phyloP scores from a whole-genome alignment of 306 rosid genomes.

The Quillaja saponaria region DNA sequence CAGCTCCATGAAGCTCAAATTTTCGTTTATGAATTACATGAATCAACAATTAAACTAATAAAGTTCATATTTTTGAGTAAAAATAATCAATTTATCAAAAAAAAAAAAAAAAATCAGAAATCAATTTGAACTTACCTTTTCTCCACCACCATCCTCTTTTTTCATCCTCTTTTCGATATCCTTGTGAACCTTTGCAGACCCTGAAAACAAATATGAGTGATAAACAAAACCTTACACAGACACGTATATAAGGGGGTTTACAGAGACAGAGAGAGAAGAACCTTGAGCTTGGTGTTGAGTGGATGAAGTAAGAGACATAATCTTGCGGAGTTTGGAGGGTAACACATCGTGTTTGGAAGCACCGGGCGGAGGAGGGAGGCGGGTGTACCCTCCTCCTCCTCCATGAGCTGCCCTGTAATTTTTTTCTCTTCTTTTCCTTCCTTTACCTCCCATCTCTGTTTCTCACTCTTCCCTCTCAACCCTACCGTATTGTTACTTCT shows the following conservation, averaged over 20 bases:
- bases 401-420: too few relatives aligned
- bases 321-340: constrained; percentile 72
- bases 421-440: too few relatives aligned
- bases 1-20: too few relatives aligned
- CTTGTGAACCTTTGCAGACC: constrained; percentile 33
- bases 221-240: constrained; percentile 12
- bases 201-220: constrained; percentile 39
- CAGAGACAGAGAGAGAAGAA: constrained; percentile 4
- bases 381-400: too few relatives aligned
- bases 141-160: constrained; percentile 25
- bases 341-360: constrained; percentile 54
- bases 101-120: background rate
- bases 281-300: constrained; percentile 45
- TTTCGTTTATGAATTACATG: too few relatives aligned
- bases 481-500: too few relatives aligned
- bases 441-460: too few relatives aligned
- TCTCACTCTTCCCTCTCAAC: too few relatives aligned
- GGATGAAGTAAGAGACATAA: constrained; percentile 54
- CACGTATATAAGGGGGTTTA: background rate
- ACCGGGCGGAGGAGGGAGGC: too few relatives aligned
- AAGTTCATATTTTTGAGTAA: too few relatives aligned
- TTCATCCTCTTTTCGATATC: constrained; percentile 32
- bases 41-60: too few relatives aligned
- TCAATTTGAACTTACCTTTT: constrained; percentile 29
- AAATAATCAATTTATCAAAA: too few relatives aligned